Evolutionary conservation across 2,329 filamentous ascomycete genomes (phyloP).

Genomic region (Herpotrichia juniperi): DNA sequence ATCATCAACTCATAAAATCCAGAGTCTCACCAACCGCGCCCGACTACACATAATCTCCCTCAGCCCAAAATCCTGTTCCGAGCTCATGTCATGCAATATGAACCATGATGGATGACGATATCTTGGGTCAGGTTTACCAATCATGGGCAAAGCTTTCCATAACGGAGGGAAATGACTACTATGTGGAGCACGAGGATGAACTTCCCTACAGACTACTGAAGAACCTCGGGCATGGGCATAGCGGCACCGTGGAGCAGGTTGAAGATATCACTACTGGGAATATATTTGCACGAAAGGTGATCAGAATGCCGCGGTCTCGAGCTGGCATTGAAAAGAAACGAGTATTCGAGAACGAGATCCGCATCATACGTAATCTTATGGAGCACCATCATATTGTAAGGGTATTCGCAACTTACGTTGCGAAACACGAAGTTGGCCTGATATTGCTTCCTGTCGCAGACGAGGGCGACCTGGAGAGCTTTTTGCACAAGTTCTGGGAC

Average conservation of each 20-base stretch:
- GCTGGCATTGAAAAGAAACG: not conserved
- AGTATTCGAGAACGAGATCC: constrained; percentile 9
- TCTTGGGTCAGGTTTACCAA: no score
- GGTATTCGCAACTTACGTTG: constrained; percentile 13
- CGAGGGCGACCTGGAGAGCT: constrained; percentile 21
- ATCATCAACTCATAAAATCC: no score
- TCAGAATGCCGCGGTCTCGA: not conserved
- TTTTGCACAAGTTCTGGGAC: constrained; percentile 9
- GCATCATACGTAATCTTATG: constrained; percentile 8
- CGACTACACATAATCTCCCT: no score
- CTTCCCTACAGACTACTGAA: constrained; percentile 3
- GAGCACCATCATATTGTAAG: constrained; percentile 14
- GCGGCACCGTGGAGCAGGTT: constrained; percentile 7
- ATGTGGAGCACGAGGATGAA: not conserved
- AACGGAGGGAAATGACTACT: constrained; percentile 6
- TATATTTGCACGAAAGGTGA: constrained; percentile 1
- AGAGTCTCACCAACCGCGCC: no score
- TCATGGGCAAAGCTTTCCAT: no score
- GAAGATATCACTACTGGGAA: not conserved
- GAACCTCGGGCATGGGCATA: constrained; percentile 7
- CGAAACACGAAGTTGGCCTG: constrained; percentile 10
- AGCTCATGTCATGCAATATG: no score
- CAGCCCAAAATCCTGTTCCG: no score
- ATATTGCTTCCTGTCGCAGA: constrained; percentile 21
- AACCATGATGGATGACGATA: no score